Evolutionary conservation across 306 rosid genomes (phyloP), one percentile per base, ranked within the genome.

Genomic region (Vigna hirtella): DNA sequence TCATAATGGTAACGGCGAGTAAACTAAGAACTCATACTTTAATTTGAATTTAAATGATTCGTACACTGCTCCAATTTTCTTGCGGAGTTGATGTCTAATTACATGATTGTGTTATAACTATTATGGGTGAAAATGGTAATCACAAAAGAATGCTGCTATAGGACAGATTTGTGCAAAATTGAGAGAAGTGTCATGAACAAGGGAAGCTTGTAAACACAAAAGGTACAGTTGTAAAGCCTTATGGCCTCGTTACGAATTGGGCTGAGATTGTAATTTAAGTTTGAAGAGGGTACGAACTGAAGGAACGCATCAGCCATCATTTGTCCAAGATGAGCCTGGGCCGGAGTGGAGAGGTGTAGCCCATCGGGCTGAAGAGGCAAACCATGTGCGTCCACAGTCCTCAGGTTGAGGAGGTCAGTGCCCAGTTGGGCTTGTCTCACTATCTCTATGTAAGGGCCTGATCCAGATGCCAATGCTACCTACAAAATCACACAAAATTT

Each of bases 401-500:
- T 74, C 49, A 93, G 42, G 59, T 91, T 90, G 15, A 74, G 77
- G 7, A 91, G 82, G 58, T 93, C 83, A 9, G 83, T 73, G 58
- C 85, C 84, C 15, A 89, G 71, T 61, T 93, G 97, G 2, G 93
- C 97, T 38, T 84, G 83, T 79, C 97, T 86, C 3, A 93, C 84
- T 2, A 57, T 67, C 17, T 91, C 91, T 55, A 78, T 30, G 71
- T 77, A 90, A 7, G 78, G 83, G 56, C 95, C 98, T 38, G 26
- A 12, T 13, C 93, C 91, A 0, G 98, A 84, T 55, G 92, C 95
- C 65, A 91, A 57, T 3, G 89, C 97, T 73, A 93, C 97, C 97
- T 93, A 40, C 38, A 49, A 38, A 38, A 32, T 32, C 45, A 2
- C 7, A 14, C 45, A 14, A 5, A 14, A 15, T 2, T 20, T 42